Evolutionary conservation across 352 stramenopile genomes (phyloP).

Genomic region (Pelagophyceae sp.): DNA sequence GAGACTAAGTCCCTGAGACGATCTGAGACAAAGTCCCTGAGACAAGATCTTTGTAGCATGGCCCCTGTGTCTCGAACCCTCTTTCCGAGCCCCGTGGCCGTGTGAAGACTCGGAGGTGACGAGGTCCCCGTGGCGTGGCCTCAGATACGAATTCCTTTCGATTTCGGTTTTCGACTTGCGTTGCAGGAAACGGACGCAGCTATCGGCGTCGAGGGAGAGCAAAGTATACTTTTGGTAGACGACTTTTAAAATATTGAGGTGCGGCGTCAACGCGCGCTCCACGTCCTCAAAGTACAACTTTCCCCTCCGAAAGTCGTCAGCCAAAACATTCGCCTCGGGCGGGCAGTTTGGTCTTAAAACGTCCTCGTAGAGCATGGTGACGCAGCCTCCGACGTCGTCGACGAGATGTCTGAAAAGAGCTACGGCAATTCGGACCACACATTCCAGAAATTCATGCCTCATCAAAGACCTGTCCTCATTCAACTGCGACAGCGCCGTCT

Average conservation of each 20-base stretch:
- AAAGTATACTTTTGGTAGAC: neutral
- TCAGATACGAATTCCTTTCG: too few species aligned
- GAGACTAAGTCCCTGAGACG: too few species aligned
- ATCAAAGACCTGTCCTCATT: slow-evolving; percentile 24
- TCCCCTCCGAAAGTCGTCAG: slow-evolving; percentile 9
- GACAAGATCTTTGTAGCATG: too few species aligned
- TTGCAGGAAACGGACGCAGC: too few species aligned
- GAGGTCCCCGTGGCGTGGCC: too few species aligned
- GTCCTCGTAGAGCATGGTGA: neutral
- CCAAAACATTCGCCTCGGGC: neutral
- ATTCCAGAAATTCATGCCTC: slow-evolving; percentile 20
- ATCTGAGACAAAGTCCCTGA: too few species aligned
- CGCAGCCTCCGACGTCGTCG: neutral
- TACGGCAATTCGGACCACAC: slow-evolving; percentile 13
- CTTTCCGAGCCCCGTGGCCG: too few species aligned
- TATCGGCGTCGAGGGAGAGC: neutral
- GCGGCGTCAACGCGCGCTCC: neutral
- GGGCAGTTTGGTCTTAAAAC: slow-evolving; percentile 5
- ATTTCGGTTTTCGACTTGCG: too few species aligned
- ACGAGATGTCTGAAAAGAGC: neutral
- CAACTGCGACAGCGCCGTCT: neutral
- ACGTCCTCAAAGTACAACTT: slow-evolving; percentile 15
- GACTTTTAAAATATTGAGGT: neutral
- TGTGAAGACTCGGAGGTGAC: too few species aligned
- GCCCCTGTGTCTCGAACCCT: too few species aligned